Percentiles rank a stretch among this genome's conserved stretches.
phyloP scores from a whole-genome alignment of 345 rosid genomes.

The Aquilaria malaccensis region DNA sequence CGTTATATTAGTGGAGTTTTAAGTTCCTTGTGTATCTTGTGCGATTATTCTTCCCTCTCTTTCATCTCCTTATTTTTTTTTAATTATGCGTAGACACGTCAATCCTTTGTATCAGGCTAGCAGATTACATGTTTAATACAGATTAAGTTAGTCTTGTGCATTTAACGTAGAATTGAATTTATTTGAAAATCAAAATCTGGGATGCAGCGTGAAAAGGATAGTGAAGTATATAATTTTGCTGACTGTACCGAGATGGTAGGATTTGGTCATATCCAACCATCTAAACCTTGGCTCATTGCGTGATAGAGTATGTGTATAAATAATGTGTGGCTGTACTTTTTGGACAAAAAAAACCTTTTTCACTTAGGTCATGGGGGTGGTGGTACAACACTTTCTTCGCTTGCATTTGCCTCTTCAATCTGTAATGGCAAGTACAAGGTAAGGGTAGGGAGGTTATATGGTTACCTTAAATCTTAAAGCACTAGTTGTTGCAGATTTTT shows the following conservation, averaged over 20 bases:
- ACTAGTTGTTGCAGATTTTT: no score
- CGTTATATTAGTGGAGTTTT: constrained; percentile 1
- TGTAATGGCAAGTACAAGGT: no score
- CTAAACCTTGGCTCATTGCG: constrained; percentile 2
- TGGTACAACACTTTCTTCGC: constrained; percentile 3
- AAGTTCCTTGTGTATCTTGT: not conserved
- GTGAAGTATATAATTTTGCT: no score
- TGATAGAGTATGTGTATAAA: constrained; percentile 3
- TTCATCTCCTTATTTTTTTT: not conserved
- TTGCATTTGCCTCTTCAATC: not conserved
- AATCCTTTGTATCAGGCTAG: not conserved
- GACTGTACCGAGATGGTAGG: no score
- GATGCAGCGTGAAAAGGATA: no score
- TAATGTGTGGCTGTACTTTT: not conserved
- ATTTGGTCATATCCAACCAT: not conserved
- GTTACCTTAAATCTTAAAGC: no score
- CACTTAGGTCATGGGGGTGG: not conserved
- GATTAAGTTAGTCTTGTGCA: no score
- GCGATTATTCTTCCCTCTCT: not conserved
- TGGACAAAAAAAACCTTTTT: constrained; percentile 10
- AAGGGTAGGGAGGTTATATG: no score
- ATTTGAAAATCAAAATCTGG: no score
- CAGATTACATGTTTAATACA: no score
- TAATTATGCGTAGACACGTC: not conserved
- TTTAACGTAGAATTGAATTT: no score